Base-by-base conservation (phyloP, 2,329 filamentous ascomycete genomes). In the Fusarium virguliforme region DNA sequence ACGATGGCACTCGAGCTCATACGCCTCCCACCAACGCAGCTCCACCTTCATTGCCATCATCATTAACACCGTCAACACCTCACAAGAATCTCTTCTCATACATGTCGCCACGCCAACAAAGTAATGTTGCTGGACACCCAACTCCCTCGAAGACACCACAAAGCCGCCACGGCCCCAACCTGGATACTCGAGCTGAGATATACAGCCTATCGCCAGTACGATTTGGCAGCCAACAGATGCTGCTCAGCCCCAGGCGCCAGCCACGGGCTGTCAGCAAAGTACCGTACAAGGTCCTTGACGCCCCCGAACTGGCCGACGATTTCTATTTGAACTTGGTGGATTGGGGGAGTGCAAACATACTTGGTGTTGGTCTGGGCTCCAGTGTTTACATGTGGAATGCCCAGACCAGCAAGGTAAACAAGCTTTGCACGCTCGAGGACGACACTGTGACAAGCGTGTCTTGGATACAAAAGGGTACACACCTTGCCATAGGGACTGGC, bases 331-430 rank as follows among this genome's bases (percentile, higher is more conserved):
- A 99, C 76, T 85, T 99, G 28, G 95, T 99, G 4, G 96, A 99
- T 78, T 99, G 96, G 96, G 96, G 96, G 46, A 97, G 94, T 75
- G 94, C 93, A 74, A 97, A 98, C 80, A 92, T 97, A 8, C 86
- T 99, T 10, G 96, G 95, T 7, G 96, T 99, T 46, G 96, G 96
- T 0, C 84, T 99, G 28, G 95, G 95, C 18, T 94, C 92, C 18
- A 97, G 94, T 73, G 96, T 99, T 6, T 99, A 98, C 79, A 96
- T 98, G 90, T 99, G 96, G 96, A 97, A 98, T 79, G 96, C 95
- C 5, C 90, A 94, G 73, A 92, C 92, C 8, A 96, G 95, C 69
- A 90, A 93, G 71, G 96, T 99, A 3, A 97, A 94, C 67, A 97
- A 97, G 81, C 87, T 99, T 9, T 98, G 96, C 81, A 95, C 97